Base-by-base conservation (phyloP, 1,139 yeast genomes). In the Hansenula sp. region DNA sequence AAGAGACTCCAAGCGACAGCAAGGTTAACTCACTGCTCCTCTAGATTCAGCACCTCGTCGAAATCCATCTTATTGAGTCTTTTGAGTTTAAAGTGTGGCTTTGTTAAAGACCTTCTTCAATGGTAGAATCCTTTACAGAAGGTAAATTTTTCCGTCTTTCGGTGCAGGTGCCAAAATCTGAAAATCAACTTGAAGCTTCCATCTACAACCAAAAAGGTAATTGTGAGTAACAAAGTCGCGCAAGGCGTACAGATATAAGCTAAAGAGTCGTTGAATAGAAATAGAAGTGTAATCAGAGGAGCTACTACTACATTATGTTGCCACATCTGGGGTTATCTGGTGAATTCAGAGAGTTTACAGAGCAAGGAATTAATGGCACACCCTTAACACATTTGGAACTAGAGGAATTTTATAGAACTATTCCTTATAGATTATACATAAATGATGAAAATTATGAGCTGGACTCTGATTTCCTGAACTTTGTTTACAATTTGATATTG, bases 21-120 rank as follows among this genome's bases (percentile, higher is more conserved):
- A 10, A 19, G 15, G 6, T 7, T 8, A 7, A 51, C 68, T 18
- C 47, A 66, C 60, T 72, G 65, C 35, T 77, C 73, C 53, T 81
- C 86, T 19, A 79, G 58, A 48, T 76, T 69, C 33, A 80, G 62
- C n/a, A 77, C 67, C 21, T 67, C 74, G 41, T 79, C 84, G 35
- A 72, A 58, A 55, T 70, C 74, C 57, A 54, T 55, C n/a, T 24
- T 37, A 8, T n/a, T 4, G 18, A 15, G 15, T n/a, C n/a, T n/a
- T n/a, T n/a, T n/a, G n/a, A n/a, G n/a, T n/a, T n/a, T n/a, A 32
- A 4, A 10, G 27, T n/a, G 4, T 29, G n/a, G 6, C 32, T 7
- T 31, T 31, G 30, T 11, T 38, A 18, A n/a, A n/a, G n/a, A n/a
- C n/a, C n/a, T 41, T 30, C 18, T 28, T 41, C 25, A 32, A 29